Evolutionary conservation across 345 rosid genomes (phyloP).

Genomic region (Toxicodendron radicans): DNA sequence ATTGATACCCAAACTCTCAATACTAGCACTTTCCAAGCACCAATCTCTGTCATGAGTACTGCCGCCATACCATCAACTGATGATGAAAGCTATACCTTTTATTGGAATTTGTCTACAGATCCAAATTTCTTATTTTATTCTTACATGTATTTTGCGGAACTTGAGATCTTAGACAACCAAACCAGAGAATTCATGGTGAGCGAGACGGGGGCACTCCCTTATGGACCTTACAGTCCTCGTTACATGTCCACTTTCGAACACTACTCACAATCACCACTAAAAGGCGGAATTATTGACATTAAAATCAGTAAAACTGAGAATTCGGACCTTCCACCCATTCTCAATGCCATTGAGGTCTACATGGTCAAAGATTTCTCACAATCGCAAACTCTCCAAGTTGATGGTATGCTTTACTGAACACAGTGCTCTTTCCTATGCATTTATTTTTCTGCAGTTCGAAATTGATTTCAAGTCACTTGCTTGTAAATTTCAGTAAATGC

Average conservation of each 20-base stretch:
- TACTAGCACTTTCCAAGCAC: conserved; percentile 7
- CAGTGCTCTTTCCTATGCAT: too few relatives aligned
- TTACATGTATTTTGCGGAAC: conserved; percentile 44
- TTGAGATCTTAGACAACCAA: conserved; percentile 31
- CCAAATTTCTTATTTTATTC: conserved; percentile 11
- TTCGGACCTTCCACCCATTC: conserved; percentile 44
- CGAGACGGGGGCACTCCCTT: conserved; percentile 12
- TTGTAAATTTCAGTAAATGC: conserved; percentile 37
- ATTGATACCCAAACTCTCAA: not conserved
- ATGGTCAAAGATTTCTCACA: conserved; percentile 24
- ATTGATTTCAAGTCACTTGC: not conserved
- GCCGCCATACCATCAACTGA: conserved; percentile 25
- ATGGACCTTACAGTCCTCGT: conserved; percentile 26
- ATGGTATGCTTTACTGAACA: conserved; percentile 32
- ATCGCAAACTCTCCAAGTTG: conserved; percentile 27
- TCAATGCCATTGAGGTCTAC: conserved; percentile 59
- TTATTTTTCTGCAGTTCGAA: not conserved
- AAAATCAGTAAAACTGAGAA: not conserved
- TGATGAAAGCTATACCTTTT: not conserved
- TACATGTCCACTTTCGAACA: too few relatives aligned
- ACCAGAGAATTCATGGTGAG: conserved; percentile 32
- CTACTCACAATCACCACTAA: too few relatives aligned
- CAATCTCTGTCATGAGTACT: conserved; percentile 24
- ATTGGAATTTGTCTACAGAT: conserved; percentile 1
- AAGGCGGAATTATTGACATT: conserved; percentile 8